These are phyloP conservation scores for Umbelopsis ramanniana DNA, from an alignment of 192 early-diverging fungal genomes.

Conservation along the genomic window DNA sequence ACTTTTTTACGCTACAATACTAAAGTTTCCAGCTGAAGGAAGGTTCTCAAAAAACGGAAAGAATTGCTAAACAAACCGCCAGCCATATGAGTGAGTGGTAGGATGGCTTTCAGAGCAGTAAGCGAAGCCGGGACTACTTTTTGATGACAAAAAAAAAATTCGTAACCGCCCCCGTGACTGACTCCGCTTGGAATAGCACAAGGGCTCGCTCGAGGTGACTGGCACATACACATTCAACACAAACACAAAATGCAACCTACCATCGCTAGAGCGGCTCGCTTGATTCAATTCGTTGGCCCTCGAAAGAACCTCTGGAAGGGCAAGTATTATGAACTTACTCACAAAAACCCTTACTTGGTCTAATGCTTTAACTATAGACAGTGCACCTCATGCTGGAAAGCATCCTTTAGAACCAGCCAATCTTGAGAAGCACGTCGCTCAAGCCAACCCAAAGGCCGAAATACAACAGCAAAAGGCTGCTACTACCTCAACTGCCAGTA, in stretches of 20 bases:
- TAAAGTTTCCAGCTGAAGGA: too few species aligned
- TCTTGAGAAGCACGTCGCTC: constrained; percentile 39
- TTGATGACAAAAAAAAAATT: too few species aligned
- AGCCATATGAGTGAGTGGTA: too few species aligned
- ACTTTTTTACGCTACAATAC: too few species aligned
- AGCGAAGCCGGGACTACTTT: too few species aligned
- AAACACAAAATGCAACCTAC: constrained; percentile 33
- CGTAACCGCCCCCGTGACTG: not conserved
- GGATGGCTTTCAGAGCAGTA: too few species aligned
- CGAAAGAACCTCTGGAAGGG: constrained; percentile 44
- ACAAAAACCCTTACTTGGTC: not conserved
- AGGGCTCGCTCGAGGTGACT: not conserved
- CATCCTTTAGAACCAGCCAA: constrained; percentile 43
- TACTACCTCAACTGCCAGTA: not conserved
- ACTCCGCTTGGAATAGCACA: not conserved
- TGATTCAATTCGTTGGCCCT: constrained; percentile 45
- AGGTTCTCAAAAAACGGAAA: too few species aligned
- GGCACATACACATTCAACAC: not conserved
- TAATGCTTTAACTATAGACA: constrained; percentile 22
- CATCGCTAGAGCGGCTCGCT: constrained; percentile 29
- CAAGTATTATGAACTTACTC: constrained; percentile 11
- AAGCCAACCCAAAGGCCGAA: constrained; percentile 13
- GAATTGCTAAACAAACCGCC: too few species aligned
- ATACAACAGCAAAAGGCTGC: constrained; percentile 8
- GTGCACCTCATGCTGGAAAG: constrained; percentile 37